Percentiles rank a stretch among this genome's conserved stretches.
Conservation (phyloP, 176 grass and related monocot species). For the Ensete ventricosum region DNA sequence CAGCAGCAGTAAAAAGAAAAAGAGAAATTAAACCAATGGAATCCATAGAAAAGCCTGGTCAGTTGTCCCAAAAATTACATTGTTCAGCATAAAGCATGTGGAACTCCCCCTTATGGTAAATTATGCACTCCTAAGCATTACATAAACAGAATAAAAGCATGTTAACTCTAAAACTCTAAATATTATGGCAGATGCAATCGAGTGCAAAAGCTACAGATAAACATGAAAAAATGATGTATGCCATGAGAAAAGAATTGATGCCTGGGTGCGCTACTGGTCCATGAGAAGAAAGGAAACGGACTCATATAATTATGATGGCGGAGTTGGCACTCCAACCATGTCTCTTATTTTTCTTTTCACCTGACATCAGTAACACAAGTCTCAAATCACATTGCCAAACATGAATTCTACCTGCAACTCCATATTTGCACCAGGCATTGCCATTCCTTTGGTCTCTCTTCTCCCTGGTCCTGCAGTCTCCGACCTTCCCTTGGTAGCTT, state of each 20-base stretch:
- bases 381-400: not conserved
- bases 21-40: not conserved
- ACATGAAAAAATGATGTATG: not conserved
- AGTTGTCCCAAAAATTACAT: not conserved
- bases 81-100: too few relatives aligned
- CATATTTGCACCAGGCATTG: conserved; percentile 24
- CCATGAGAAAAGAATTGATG: not conserved
- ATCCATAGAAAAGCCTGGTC: not conserved
- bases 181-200: not conserved
- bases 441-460: conserved; percentile 33
- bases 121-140: too few relatives aligned
- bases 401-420: conserved; percentile 41
- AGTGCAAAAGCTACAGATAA: not conserved
- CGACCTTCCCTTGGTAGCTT: conserved; percentile 29
- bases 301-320: too few relatives aligned
- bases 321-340: not conserved
- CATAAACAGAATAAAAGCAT: too few relatives aligned
- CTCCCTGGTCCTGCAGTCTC: conserved; percentile 46
- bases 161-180: too few relatives aligned
- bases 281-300: too few relatives aligned
- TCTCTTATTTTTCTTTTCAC: not conserved
- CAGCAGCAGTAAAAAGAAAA: not conserved
- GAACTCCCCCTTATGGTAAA: too few relatives aligned
- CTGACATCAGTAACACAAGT: not conserved
- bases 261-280: too few relatives aligned